A percentile compares a stretch with the other conserved stretches of the same genome.
phyloP scores from a whole-genome alignment of 768 basidiomycete genomes.

The Panus rudis region DNA sequence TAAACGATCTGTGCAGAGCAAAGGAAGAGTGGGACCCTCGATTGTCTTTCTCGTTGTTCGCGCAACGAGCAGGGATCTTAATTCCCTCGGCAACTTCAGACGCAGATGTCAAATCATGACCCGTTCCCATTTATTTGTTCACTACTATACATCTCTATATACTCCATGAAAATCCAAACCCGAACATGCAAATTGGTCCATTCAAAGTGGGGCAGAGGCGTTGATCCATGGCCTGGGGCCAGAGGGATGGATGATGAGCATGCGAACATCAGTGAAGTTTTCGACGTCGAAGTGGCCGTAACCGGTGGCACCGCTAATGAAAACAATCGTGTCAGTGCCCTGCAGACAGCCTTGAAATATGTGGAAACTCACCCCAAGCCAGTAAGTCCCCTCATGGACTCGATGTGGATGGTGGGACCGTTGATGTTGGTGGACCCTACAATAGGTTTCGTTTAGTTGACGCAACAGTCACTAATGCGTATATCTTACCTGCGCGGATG shows the following conservation, averaged over 20 bases:
- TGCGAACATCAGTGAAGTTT: slow-evolving; percentile 17
- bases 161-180: no score
- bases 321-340: not conserved
- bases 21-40: slow-evolving; percentile 18
- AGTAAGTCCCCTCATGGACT: slow-evolving; percentile 29
- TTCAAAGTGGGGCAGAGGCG: no score
- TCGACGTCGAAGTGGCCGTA: slow-evolving; percentile 18
- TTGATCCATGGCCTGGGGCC: no score
- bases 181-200: no score
- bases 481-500: slow-evolving; percentile 37
- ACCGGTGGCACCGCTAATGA: slow-evolving; percentile 14
- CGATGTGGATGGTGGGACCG: slow-evolving; percentile 42
- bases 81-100: not conserved
- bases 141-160: no score
- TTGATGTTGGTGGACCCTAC: slow-evolving; percentile 52
- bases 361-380: slow-evolving; percentile 39
- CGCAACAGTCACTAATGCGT: not conserved
- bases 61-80: slow-evolving; percentile 17
- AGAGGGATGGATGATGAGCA: slow-evolving; percentile 15
- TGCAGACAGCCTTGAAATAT: not conserved
- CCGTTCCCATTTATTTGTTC: no score
- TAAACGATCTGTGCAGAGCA: slow-evolving; percentile 7
- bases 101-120: no score
- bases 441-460: not conserved
- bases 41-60: slow-evolving; percentile 19